Conservation (phyloP, 164 flowering plant species). For the Chloranthus sessilifolius region DNA sequence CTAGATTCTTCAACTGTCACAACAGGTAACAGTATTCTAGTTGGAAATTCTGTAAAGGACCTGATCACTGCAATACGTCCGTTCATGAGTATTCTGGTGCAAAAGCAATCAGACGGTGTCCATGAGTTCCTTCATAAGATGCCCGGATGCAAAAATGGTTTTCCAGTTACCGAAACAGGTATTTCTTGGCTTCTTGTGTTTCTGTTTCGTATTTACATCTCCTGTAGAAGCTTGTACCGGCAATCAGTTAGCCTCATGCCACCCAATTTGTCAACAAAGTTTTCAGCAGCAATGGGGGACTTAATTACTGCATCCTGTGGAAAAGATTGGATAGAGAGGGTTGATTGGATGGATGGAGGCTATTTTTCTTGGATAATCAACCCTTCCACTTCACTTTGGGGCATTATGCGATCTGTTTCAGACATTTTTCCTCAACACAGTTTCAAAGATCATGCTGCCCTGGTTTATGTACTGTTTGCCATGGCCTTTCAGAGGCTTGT, state of each 20-base stretch:
- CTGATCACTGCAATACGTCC: slow-evolving; percentile 44
- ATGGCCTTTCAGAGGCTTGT: slow-evolving; percentile 82
- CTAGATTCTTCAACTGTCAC: slow-evolving; percentile 61
- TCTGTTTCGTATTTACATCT: slow-evolving; percentile 61
- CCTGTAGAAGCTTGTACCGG: slow-evolving; percentile 63
- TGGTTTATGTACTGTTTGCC: slow-evolving; percentile 50
- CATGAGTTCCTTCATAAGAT: slow-evolving; percentile 26
- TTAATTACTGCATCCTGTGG: slow-evolving; percentile 44
- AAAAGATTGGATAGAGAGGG: slow-evolving; percentile 48
- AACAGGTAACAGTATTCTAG: slow-evolving; percentile 50
- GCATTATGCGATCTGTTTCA: slow-evolving; percentile 34
- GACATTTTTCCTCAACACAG: slow-evolving; percentile 30
- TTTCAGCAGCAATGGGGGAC: slow-evolving; percentile 56
- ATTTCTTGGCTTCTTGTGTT: slow-evolving; percentile 49
- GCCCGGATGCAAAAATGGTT: slow-evolving; percentile 11
- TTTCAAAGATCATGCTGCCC: slow-evolving; percentile 26
- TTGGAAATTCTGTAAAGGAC: slow-evolving; percentile 53
- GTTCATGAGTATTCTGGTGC: slow-evolving; percentile 38
- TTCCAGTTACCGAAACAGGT: slow-evolving; percentile 6
- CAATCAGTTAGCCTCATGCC: slow-evolving; percentile 67
- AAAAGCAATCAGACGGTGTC: slow-evolving; percentile 22
- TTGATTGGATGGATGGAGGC: slow-evolving; percentile 42
- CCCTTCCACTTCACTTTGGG: slow-evolving; percentile 53
- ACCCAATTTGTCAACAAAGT: slow-evolving; percentile 53
- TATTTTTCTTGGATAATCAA: slow-evolving; percentile 70